Evolutionary conservation across 2,329 filamentous ascomycete genomes (phyloP), one percentile per base, ranked within the genome.

Genomic region (Colletotrichum sp.): DNA sequence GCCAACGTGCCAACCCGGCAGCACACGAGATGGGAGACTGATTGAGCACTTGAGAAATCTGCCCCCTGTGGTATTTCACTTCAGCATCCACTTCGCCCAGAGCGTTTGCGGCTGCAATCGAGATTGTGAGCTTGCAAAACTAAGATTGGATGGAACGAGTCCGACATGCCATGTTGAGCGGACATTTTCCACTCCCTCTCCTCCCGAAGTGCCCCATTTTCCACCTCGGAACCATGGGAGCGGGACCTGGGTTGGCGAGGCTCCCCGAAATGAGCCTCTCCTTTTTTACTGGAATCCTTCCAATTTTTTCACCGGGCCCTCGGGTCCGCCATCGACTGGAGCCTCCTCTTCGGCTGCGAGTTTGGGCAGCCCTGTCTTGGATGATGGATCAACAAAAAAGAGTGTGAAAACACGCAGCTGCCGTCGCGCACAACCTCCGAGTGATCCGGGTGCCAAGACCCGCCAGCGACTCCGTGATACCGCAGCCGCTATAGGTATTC

Each of bases 391-490:
- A 52, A 68, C 64, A 52, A 56, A 64, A 27, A 25, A 52, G 55
- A 43, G 56, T 39, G 22, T 22, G 69, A 61, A 66, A 58, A 68
- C 73, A 75, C n/a, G 64, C 32, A 67, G 32, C 69, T 58, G 73
- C 64, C 43, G 56, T 22, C 55, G 70, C 34, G 70, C 70, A 73
- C 56, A 18, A 73, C 70, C 74, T 68, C 74, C 74, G 74, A 76
- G 70, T 55, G 74, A 76, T 76, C 74, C 74, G 74, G 70, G 62
- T 69, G 74, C 74, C 74, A 76, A 76, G 64, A 61, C 58, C 69
- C 65, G 28, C 70, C 58, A 74, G 27, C 28, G 34, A 69, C 34
- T 69, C 70, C 70, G 64, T 55, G 73, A 67, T 75, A 73, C 64
- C 70, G 73, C 64, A 75, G 64, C 64, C n/a, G 64, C 48, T 68